Conservation (phyloP, 331 rosid species). For the Malus hybrid region DNA sequence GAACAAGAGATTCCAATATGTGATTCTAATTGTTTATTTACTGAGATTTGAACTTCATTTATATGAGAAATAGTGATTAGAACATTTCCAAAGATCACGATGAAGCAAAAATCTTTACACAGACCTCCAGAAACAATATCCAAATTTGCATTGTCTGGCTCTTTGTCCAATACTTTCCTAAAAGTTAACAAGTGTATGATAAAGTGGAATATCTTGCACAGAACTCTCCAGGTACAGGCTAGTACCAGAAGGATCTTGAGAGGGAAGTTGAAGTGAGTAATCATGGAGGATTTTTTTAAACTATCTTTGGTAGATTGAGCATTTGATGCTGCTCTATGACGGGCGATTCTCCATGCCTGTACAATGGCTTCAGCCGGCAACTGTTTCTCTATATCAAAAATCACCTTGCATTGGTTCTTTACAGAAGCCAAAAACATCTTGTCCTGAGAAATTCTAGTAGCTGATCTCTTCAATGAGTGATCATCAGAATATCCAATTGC, state of each 20-base stretch:
- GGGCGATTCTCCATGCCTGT: constrained; percentile 75
- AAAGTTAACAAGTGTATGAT: constrained; percentile 19
- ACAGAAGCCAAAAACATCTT: constrained; percentile 39
- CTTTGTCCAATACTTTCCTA: constrained; percentile 23
- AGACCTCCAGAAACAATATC: constrained; percentile 28
- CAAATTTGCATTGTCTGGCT: constrained; percentile 31
- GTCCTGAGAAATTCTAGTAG: constrained; percentile 36
- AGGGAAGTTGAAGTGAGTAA: constrained; percentile 24
- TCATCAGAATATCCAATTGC: constrained; percentile 55
- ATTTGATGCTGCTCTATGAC: constrained; percentile 58
- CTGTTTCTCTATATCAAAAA: constrained; percentile 62
- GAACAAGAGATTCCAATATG: constrained; percentile 40
- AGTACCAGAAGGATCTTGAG: constrained; percentile 29
- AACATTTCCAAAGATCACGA: constrained; percentile 59
- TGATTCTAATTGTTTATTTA: constrained; percentile 43
- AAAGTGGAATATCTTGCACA: constrained; percentile 24
- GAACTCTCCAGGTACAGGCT: constrained; percentile 37
- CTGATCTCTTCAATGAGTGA: constrained; percentile 34
- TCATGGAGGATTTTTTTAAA: constrained; percentile 7
- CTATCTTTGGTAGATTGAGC: constrained; percentile 21
- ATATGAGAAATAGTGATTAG: constrained; percentile 35
- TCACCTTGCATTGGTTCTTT: constrained; percentile 48
- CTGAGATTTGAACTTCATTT: constrained; percentile 42
- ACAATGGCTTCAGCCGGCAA: constrained; percentile 70
- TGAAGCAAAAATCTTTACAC: constrained; percentile 33